Conservation (phyloP, 2,329 filamentous ascomycete genomes). For the Xylaria digitata region DNA sequence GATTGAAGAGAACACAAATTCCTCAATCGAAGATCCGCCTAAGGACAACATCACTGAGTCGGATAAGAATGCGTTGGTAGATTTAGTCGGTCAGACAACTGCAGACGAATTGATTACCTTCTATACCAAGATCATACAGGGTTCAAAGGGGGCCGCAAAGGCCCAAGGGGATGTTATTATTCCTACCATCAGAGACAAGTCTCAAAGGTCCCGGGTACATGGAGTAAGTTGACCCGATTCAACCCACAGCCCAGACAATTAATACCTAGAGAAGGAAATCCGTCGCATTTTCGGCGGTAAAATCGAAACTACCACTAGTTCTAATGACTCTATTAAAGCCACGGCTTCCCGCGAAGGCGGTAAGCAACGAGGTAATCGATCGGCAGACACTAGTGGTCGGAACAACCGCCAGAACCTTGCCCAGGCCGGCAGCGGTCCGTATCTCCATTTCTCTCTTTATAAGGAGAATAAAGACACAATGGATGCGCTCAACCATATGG, state of each 20-base stretch:
- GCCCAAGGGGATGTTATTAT: conserved; percentile 42
- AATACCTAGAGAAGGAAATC: conserved; percentile 60
- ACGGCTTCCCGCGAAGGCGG: conserved; percentile 49
- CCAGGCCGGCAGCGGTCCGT: conserved; percentile 69
- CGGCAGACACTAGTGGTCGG: conserved; percentile 41
- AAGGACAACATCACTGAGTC: conserved; percentile 35
- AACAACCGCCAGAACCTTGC: conserved; percentile 43
- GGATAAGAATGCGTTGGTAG: conserved; percentile 40
- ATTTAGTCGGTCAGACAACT: conserved; percentile 42
- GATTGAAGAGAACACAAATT: conserved; percentile 19
- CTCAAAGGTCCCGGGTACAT: conserved; percentile 56
- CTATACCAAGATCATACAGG: conserved; percentile 41
- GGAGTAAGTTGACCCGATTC: conserved; percentile 51
- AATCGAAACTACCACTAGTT: conserved; percentile 77
- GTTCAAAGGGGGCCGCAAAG: conserved; percentile 39
- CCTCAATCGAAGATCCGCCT: conserved; percentile 22
- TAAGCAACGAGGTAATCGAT: conserved; percentile 47
- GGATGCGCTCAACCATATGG: conserved; percentile 84
- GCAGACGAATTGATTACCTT: conserved; percentile 45
- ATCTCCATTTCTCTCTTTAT: conserved; percentile 90
- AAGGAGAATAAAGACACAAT: conserved; percentile 98
- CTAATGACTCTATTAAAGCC: conserved; percentile 71
- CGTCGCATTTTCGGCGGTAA: conserved; percentile 83
- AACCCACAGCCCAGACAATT: conserved; percentile 29
- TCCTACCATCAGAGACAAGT: conserved; percentile 46